phyloP scores from a whole-genome alignment of 202 grass and related monocot species.

The Eragrostis tef region DNA sequence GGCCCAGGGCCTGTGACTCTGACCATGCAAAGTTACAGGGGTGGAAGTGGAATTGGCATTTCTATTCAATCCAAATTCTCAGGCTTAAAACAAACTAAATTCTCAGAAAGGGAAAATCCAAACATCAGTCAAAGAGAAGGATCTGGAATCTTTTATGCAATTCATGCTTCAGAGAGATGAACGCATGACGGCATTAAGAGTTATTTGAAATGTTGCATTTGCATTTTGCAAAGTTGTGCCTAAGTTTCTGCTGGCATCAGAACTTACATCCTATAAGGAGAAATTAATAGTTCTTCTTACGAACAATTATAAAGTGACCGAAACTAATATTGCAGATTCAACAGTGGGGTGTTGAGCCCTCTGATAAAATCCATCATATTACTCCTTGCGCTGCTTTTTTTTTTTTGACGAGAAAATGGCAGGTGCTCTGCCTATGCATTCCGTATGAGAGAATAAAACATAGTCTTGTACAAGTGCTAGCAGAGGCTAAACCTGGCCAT shows the following conservation, averaged over 20 bases:
- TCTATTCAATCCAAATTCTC: neutral
- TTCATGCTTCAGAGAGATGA: neutral
- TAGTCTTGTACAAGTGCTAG: too few species aligned
- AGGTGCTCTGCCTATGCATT: too few species aligned
- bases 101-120: neutral
- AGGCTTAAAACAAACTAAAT: too few species aligned
- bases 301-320: too few species aligned
- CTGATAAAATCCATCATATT: neutral
- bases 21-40: too few species aligned
- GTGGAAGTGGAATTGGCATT: neutral
- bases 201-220: neutral
- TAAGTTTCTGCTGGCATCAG: neutral
- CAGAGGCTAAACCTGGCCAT: too few species aligned
- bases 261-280: neutral
- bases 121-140: neutral
- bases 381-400: neutral
- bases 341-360: neutral
- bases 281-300: neutral
- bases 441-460: too few species aligned
- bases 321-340: neutral
- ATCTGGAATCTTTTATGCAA: neutral
- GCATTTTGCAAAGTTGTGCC: neutral
- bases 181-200: neutral
- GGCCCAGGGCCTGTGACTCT: neutral
- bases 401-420: too few species aligned